Evolutionary conservation across 176 grass and related monocot genomes (phyloP), one percentile per base, ranked within the genome.

Genomic region (Ensete ventricosum): DNA sequence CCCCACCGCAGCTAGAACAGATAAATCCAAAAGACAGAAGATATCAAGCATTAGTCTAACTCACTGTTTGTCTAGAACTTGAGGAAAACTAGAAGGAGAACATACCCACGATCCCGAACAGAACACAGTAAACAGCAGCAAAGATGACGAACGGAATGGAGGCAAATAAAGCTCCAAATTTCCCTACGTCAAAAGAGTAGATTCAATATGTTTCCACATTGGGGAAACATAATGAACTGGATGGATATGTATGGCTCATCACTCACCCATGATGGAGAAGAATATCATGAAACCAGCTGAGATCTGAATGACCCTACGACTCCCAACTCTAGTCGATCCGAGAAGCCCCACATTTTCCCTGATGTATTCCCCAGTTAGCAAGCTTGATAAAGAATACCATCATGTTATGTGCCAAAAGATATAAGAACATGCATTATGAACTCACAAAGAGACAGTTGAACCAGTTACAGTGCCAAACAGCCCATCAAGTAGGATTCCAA

Each of bases 281-380:
- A 99, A 99, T 20, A 99, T 99, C 95, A 99, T 99, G 78, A 99
- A 99, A 24, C 90, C 90, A 50, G 95, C 88, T 24, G 90, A 91
- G 57, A 99, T 91, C 74, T 99, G 95, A 76, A 99, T 87, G 17
- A 99, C 88, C 8, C 95, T 82, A 11, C 95, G 88, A 84, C 95
- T 99, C 2, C 95, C 95, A 12, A 99, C 84, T 88, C 91, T 91
- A 1, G 86, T 99, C 0, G 88, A 94, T 78, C 95, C 95, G 43
- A 99, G 57, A 59, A 99, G 62, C 16, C 95, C 95, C 8, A 99
- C 88, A 78, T 99, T 99, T 83, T 99, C 95, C 77, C 95, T 99
- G 84, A 73, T 55, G 51, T 23, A 27, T 53, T 43, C 34, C 34
- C 34, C 34, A 0, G 34, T 43, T 43, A 43, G 34, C 27, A 43